A percentile compares a stretch with the other conserved stretches of the same genome.
Evolutionary conservation across 2,329 filamentous ascomycete species (phyloP).

Genomic region (Epicoccum sorghinum): DNA sequence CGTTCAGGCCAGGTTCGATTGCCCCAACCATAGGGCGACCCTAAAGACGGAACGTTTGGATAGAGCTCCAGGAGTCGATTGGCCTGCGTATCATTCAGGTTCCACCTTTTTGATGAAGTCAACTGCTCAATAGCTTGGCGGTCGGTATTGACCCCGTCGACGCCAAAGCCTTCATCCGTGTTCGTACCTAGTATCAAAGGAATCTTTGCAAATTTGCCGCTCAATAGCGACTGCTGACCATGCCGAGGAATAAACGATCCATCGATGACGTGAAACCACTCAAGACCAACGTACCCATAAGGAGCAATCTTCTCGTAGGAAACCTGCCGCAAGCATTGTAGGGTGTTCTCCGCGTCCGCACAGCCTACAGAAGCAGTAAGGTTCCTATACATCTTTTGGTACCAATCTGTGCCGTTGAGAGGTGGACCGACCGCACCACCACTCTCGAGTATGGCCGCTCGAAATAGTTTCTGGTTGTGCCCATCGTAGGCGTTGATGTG

Average conservation of each 20-base stretch:
- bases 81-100: conserved; percentile 29
- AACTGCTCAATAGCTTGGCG: conserved; percentile 39
- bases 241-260: conserved; percentile 30
- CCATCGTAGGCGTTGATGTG: conserved; percentile 50
- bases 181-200: conserved; percentile 68
- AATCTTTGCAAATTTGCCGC: conserved; percentile 66
- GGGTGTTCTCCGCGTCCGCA: conserved; percentile 23
- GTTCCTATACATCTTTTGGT: conserved; percentile 41
- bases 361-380: conserved; percentile 36
- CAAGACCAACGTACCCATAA: conserved; percentile 34
- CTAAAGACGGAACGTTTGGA: conserved; percentile 50
- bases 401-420: conserved; percentile 41
- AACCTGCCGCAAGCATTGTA: conserved; percentile 35
- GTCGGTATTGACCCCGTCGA: conserved; percentile 56
- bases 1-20: conserved; percentile 39
- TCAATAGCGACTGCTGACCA: conserved; percentile 41
- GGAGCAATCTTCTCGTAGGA: conserved; percentile 36
- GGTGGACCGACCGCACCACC: conserved; percentile 40
- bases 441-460: conserved; percentile 51
- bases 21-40: conserved; percentile 50
- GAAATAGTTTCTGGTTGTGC: conserved; percentile 47
- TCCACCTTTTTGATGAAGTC: conserved; percentile 42
- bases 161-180: conserved; percentile 68
- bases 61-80: conserved; percentile 33
- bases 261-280: conserved; percentile 43